phyloP scores from a whole-genome alignment of 2,329 filamentous ascomycete species.

The Ophiostoma pallidulum region DNA sequence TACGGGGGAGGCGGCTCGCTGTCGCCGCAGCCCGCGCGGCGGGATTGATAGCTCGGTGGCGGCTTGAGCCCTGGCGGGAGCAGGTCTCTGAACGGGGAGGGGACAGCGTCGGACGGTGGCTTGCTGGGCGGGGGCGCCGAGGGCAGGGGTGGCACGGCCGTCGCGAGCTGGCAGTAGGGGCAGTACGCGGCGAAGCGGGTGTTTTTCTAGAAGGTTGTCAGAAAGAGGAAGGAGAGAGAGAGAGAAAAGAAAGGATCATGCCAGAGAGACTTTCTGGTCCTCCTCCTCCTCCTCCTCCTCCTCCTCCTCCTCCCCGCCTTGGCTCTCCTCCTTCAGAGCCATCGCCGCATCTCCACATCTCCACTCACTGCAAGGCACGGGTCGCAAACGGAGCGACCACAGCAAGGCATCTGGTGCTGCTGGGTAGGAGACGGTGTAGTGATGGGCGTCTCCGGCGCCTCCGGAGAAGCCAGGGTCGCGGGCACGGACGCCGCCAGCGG shows the following conservation, averaged over 20 bases:
- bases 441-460: neutral
- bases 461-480: constrained; percentile 25
- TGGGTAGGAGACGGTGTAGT: neutral
- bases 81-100: constrained; percentile 21
- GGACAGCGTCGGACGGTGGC: neutral
- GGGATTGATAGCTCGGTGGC: constrained; percentile 60
- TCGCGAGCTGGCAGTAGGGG: constrained; percentile 70
- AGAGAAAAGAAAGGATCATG: constrained; percentile 14
- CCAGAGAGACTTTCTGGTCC: too few relatives aligned
- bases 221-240: neutral
- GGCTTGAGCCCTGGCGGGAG: constrained; percentile 55
- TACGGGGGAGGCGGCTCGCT: constrained; percentile 15
- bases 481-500: constrained; percentile 38
- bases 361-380: constrained; percentile 52
- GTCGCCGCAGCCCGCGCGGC: too few relatives aligned
- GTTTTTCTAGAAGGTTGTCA: constrained; percentile 41
- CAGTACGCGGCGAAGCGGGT: constrained; percentile 56
- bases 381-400: constrained; percentile 60
- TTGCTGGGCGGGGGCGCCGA: neutral
- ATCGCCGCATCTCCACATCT: neutral
- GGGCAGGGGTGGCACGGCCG: constrained; percentile 25
- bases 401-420: constrained; percentile 58
- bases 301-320: too few relatives aligned
- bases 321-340: too few relatives aligned
- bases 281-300: too few relatives aligned